Base-by-base conservation (phyloP, 257 asterid genomes). In the Solanum okadae region DNA sequence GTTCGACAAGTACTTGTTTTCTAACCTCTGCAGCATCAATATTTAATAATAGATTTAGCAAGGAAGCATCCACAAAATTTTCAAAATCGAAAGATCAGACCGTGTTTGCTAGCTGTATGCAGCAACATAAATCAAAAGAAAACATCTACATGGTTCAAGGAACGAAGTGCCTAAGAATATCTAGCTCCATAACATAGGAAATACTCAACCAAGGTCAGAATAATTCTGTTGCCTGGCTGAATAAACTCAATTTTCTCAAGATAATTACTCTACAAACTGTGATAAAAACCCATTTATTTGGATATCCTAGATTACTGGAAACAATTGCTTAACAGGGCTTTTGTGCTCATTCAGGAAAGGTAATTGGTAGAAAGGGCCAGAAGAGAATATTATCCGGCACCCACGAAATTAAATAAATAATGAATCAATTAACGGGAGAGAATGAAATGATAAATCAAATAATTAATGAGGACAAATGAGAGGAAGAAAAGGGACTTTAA, bases 1-100 rank as follows among this genome's bases (percentile, higher is more conserved):
- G 88, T 94, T 79, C 68, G 97, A 71, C 90, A 89, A 89, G 87
- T 96, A 97, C 89, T 96, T 97, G 92, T 91, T 93, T 93, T 97
- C 99, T 90, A 97, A 86, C 93, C 99, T 95, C 99, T 97, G 63
- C 87, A 87, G 61, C 35, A 73, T 38, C 79, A 71, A 29, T 44
- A 71, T 68, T 44, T 63, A 71, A 44, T 22, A 46, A 81, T 16
- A 68, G n/a, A 86, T 40, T 42, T 72, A 70, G 72, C 5, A 71
- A 86, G n/a, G 31, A 38, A 25, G 40, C 61, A 65, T 61, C 86
- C 11, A 44, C 27, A 16, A 46, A 81, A 25, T 44, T 46, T 6
- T 15, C 35, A 78, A 79, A 44, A 27, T 14, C 27, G 15, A 81
- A 46, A 46, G 16, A 46, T 9, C 67, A 52, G 10, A 46, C 27